Base-by-base conservation (phyloP, 1,284 basidiomycete species). In the Fomitopsis palustris region DNA sequence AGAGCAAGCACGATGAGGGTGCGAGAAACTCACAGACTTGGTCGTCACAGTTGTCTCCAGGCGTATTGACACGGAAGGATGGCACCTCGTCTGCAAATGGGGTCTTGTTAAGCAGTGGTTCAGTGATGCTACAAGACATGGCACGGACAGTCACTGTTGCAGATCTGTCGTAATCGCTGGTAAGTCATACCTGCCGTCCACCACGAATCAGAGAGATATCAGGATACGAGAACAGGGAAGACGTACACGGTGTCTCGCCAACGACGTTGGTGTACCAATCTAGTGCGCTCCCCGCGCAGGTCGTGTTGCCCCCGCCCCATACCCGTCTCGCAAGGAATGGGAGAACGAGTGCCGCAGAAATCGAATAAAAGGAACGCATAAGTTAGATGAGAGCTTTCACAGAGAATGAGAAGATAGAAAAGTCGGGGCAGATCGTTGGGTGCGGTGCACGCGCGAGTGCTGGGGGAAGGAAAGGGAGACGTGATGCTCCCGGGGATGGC, bases 31-130 rank as follows among this genome's bases (percentile, higher is more conserved):
- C 42, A 66, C 65, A 55, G 5, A 66, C 41, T 60, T 66, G 62
- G 21, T 62, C 61, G 23, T 64, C 57, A 33, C 65, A 66, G n/a
- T 56, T 60, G 39, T 66, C 64, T 1, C 64, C 64, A 1, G 64
- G 64, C 10, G 57, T 52, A 7, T 42, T 49, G 1, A 55, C 38
- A 14, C 51, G 17, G n/a, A 66, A 62, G 6, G 31, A 49, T 2
- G 58, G 58, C 1, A 66, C 65, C 17, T 64, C 55, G 29, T 66
- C 62, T 64, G 23, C 9, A 45, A 31, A 42, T 29, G 19, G n/a
- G 17, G 5, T 23, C 12, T 27, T 27, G 41, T 45, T 6, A 42
- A 19, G 29, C 29, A n/a, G n/a, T 17, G 33, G 0, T 19, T n/a
- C 16, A 8, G 3, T 29, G 16, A 37, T 51, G 39, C 2, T 21